phyloP scores from a whole-genome alignment of 2,329 filamentous ascomycete genomes.

The Geoglossum cookeanum region DNA sequence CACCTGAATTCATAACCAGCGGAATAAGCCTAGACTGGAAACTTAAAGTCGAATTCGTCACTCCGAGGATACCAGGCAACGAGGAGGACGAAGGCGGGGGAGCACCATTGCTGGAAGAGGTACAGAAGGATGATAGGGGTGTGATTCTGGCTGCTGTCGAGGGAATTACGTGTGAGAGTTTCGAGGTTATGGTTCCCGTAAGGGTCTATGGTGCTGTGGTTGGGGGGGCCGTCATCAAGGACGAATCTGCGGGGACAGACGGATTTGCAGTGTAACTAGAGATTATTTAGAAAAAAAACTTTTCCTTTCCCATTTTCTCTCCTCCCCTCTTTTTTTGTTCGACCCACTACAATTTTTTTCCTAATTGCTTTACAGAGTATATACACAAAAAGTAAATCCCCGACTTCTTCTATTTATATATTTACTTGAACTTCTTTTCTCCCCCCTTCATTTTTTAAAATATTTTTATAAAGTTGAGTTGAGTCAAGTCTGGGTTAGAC shows the following conservation, averaged over 20 bases:
- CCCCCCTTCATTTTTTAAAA: too few species aligned
- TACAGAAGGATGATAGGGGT: conserved; percentile 61
- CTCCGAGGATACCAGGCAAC: conserved; percentile 32
- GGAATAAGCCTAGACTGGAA: conserved; percentile 80
- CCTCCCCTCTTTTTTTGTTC: too few species aligned
- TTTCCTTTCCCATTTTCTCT: too few species aligned
- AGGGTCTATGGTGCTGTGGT: conserved; percentile 50
- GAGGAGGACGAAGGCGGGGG: conserved; percentile 12
- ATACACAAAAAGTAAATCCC: too few species aligned
- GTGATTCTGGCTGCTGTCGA: conserved; percentile 61
- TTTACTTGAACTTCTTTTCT: too few species aligned
- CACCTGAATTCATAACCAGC: conserved; percentile 81
- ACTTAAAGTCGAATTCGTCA: conserved; percentile 81
- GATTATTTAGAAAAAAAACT: too few species aligned
- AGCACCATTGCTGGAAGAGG: conserved; percentile 48
- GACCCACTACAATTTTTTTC: too few species aligned
- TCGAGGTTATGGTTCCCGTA: conserved; percentile 72
- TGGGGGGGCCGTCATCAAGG: conserved; percentile 9
- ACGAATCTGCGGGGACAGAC: conserved; percentile 13
- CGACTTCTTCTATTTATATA: too few species aligned
- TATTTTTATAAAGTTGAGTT: too few species aligned
- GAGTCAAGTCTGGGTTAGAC: too few species aligned
- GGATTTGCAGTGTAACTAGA: conserved; percentile 4
- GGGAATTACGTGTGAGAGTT: conserved; percentile 66
- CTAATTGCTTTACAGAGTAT: too few species aligned